A percentile compares a stretch with the other conserved stretches of the same genome.
Evolutionary conservation across 1,284 basidiomycete species (phyloP).

Genomic region (Vanrija pseudolonga): DNA sequence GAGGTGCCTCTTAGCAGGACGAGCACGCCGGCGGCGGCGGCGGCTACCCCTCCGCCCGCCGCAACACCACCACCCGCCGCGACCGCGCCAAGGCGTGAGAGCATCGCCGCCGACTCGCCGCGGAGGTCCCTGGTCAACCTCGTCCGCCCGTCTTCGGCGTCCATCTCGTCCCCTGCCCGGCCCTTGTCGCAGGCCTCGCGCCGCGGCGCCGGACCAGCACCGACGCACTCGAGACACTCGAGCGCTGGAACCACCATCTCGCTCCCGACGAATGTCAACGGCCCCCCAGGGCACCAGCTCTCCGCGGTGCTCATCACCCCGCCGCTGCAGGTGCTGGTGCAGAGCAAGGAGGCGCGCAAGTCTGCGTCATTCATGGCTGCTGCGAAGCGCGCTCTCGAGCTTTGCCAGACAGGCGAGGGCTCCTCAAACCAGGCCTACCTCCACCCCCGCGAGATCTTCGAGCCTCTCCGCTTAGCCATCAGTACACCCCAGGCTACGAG

Average conservation of each 20-base stretch:
- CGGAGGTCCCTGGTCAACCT: conserved; percentile 13
- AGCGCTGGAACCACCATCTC: conserved; percentile 37
- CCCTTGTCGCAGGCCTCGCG: conserved; percentile 28
- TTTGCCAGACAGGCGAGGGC: conserved; percentile 67
- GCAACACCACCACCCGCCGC: neutral
- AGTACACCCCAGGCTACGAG: conserved; percentile 67
- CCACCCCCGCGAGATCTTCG: conserved; percentile 77
- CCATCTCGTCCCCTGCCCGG: conserved; percentile 18
- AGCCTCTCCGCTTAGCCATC: conserved; percentile 86
- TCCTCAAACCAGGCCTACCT: conserved; percentile 52
- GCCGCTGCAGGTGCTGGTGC: conserved; percentile 79
- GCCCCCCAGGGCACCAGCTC: conserved; percentile 33
- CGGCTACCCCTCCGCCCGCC: neutral
- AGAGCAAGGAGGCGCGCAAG: conserved; percentile 84
- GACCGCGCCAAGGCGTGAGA: neutral
- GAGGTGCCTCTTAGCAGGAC: conserved; percentile 26
- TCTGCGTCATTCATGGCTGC: conserved; percentile 75
- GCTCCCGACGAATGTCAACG: conserved; percentile 19
- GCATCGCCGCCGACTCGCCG: neutral
- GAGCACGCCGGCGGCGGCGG: conserved; percentile 2
- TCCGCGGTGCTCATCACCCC: conserved; percentile 62
- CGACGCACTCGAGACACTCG: conserved; percentile 32
- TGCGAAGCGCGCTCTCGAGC: conserved; percentile 74
- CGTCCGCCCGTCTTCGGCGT: conserved; percentile 24
- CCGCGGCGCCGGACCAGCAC: neutral